phyloP scores from a whole-genome alignment of 495 filamentous ascomycete species.

The Xylaria scruposa region DNA sequence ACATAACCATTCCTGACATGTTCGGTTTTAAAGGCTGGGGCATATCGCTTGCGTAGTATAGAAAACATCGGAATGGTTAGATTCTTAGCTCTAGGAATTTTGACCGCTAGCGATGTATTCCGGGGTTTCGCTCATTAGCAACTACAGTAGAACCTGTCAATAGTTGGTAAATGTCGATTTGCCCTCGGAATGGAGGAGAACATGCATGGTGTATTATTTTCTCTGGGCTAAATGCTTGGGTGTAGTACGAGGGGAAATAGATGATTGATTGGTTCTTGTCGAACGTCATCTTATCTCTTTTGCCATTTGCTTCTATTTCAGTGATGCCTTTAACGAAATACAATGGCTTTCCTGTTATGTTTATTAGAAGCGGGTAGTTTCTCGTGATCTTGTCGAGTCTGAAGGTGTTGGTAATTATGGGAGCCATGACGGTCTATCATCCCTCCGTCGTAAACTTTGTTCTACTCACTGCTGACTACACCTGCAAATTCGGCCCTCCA shows the following conservation, averaged over 20 bases:
- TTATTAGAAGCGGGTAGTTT: background rate
- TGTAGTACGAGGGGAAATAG: background rate
- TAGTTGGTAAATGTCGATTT: background rate
- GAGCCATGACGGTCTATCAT: background rate
- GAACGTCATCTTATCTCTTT: background rate
- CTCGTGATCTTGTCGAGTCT: background rate
- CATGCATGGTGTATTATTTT: background rate
- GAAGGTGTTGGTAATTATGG: background rate
- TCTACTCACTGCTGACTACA: slow-evolving; percentile 4
- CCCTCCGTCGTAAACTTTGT: background rate
- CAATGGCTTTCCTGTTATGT: background rate
- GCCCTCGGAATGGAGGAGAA: background rate
- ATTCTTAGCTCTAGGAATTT: too few relatives aligned
- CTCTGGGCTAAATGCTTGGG: background rate
- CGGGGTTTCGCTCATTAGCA: too few relatives aligned
- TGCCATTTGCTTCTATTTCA: background rate
- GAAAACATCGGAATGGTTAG: too few relatives aligned
- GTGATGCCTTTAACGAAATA: background rate
- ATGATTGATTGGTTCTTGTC: background rate
- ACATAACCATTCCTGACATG: too few relatives aligned
- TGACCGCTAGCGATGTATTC: too few relatives aligned
- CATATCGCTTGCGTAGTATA: too few relatives aligned
- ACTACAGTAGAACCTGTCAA: too few relatives aligned
- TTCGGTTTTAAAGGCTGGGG: too few relatives aligned
- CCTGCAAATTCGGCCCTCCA: slow-evolving; percentile 2